Evolutionary conservation across 2,329 filamentous ascomycete genomes (phyloP).

Genomic region (Aureobasidium musti): DNA sequence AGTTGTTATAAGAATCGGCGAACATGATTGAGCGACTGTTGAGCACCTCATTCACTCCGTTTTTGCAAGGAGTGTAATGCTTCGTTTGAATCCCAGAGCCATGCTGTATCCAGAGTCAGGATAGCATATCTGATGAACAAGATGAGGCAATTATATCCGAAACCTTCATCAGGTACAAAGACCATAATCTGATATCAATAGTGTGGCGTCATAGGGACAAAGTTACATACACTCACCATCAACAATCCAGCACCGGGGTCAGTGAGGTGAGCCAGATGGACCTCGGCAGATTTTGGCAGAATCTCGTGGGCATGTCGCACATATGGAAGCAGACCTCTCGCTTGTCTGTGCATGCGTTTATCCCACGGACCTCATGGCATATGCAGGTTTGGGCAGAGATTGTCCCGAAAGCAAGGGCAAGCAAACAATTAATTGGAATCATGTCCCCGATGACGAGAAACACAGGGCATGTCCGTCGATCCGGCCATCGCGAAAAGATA

Average conservation of each 20-base stretch:
- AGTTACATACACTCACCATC: not conserved
- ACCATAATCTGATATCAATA: not conserved
- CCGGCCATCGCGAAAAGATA: not conserved
- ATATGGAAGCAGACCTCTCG: not conserved
- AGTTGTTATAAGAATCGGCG: not conserved
- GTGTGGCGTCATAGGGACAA: not conserved
- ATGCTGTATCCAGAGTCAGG: not conserved
- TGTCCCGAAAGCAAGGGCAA: no score
- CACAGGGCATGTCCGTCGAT: not conserved
- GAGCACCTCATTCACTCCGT: no score
- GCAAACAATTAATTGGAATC: constrained; percentile 1
- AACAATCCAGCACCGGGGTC: not conserved
- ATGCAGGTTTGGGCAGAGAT: not conserved
- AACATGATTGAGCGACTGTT: not conserved
- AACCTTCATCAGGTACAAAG: not conserved
- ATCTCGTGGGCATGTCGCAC: not conserved
- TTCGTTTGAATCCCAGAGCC: not conserved
- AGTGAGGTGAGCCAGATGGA: no score
- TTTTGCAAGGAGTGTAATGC: not conserved
- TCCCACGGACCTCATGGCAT: not conserved
- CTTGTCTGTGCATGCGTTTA: not conserved
- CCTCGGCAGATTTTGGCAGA: not conserved
- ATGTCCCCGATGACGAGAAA: not conserved
- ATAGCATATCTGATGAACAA: not conserved
- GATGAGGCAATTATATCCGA: not conserved